Conservation (phyloP, 2,329 filamentous ascomycete species). For the Thelonectria blattea region DNA sequence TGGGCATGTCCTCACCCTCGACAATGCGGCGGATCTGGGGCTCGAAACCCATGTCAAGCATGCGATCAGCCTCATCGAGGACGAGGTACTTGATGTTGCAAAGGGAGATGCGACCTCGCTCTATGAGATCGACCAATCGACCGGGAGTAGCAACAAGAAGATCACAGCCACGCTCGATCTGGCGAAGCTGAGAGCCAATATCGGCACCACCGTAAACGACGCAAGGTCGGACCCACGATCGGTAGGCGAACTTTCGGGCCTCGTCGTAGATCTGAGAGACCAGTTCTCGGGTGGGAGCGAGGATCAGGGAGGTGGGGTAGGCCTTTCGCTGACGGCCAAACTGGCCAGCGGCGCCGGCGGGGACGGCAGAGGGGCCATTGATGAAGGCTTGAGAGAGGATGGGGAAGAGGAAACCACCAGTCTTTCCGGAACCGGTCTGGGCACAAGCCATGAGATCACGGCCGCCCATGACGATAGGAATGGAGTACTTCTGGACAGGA, state of each 20-base stretch:
- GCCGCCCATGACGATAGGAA: slow-evolving; percentile 97
- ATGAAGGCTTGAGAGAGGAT: slow-evolving; percentile 98
- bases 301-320: slow-evolving; percentile 92
- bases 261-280: slow-evolving; percentile 99
- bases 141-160: slow-evolving; percentile 95
- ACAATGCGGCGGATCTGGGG: slow-evolving; percentile 99
- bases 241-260: slow-evolving; percentile 96
- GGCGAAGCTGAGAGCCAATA: slow-evolving; percentile 95
- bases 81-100: slow-evolving; percentile 99
- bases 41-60: slow-evolving; percentile 99
- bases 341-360: slow-evolving; percentile 68
- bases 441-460: slow-evolving; percentile 99
- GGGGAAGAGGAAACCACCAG: slow-evolving; percentile 98
- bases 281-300: slow-evolving; percentile 96
- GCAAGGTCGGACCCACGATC: slow-evolving; percentile 97
- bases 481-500: slow-evolving; percentile 98
- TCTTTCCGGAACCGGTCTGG: slow-evolving; percentile 99
- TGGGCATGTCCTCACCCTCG: slow-evolving; percentile 97
- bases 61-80: slow-evolving; percentile 98
- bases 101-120: slow-evolving; percentile 96
- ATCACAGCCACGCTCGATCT: slow-evolving; percentile 97
- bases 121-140: slow-evolving; percentile 96
- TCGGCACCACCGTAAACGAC: slow-evolving; percentile 99
- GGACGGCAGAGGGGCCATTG: slow-evolving; percentile 77
- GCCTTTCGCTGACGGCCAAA: slow-evolving; percentile 97